These are phyloP conservation scores for Durio zibethinus DNA, from an alignment of 345 rosid species.

Conservation along the genomic window DNA sequence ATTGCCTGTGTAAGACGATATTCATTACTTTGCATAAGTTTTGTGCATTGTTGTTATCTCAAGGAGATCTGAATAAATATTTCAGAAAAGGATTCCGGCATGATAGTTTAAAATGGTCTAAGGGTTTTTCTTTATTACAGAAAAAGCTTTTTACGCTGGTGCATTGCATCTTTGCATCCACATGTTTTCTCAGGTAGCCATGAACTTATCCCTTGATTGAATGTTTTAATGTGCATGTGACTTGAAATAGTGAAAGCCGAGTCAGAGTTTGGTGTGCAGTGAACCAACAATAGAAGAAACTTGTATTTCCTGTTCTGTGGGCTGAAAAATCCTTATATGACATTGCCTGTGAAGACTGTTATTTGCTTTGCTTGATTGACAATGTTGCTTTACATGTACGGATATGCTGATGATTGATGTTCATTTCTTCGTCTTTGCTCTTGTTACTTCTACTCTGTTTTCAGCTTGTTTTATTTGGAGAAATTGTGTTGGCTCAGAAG, in stretches of 20 bases:
- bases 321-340: neutral
- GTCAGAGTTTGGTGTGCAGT: neutral
- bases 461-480: conserved; percentile 81
- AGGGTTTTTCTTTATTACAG: neutral
- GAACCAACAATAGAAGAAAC: neutral
- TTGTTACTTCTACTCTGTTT: conserved; percentile 7
- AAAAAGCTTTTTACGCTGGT: neutral
- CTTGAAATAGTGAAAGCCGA: neutral
- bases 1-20: neutral
- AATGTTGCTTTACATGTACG: neutral
- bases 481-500: conserved; percentile 84
- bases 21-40: neutral
- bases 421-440: neutral
- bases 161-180: neutral
- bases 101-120: neutral
- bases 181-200: neutral
- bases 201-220: neutral
- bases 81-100: neutral
- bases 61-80: neutral
- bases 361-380: neutral
- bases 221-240: neutral
- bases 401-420: neutral
- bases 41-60: neutral
- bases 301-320: neutral
- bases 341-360: neutral